Conservation (phyloP, 495 filamentous ascomycete genomes). For the Eremomyces bilateralis region DNA sequence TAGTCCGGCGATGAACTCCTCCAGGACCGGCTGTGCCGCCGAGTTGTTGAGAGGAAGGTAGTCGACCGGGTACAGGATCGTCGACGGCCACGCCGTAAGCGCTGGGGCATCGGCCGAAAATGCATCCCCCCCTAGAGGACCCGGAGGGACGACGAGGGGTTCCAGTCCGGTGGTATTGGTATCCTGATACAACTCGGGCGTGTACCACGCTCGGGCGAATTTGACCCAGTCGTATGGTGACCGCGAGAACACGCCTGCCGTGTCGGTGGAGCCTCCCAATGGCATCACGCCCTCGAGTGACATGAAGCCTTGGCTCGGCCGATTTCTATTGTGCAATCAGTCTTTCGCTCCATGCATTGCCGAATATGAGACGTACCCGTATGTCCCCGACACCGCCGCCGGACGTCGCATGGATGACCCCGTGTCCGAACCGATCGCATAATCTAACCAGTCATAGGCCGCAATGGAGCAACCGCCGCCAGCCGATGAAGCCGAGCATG, state of each 20-base stretch:
- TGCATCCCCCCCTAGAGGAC: too few species aligned
- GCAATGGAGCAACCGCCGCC: conserved; percentile 10
- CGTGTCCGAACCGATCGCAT: conserved; percentile 13
- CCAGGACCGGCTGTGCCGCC: conserved; percentile 16
- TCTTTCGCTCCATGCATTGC: background rate
- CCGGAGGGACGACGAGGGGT: conserved; percentile 13
- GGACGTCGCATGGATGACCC: conserved; percentile 13
- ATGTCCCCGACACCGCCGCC: conserved; percentile 13
- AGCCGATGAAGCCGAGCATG: conserved; percentile 11
- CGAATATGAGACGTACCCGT: conserved; percentile 6
- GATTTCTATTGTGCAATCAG: conserved; percentile 4
- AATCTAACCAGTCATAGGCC: conserved; percentile 13
- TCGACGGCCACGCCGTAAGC: too few species aligned
- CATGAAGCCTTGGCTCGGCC: conserved; percentile 14
- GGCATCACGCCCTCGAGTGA: conserved; percentile 12
- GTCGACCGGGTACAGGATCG: conserved; percentile 18
- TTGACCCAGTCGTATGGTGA: conserved; percentile 19
- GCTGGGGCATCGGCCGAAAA: too few species aligned
- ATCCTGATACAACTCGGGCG: conserved; percentile 16
- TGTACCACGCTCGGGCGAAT: conserved; percentile 21
- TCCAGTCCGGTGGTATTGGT: conserved; percentile 16
- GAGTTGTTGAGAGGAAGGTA: conserved; percentile 20
- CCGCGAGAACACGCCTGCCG: conserved; percentile 19
- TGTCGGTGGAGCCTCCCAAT: conserved; percentile 13
- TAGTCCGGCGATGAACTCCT: conserved; percentile 24